A percentile compares a stretch with the other conserved stretches of the same genome.
phyloP scores from a whole-genome alignment of 148 eudicot genomes.

The Dianthus caryophyllus region DNA sequence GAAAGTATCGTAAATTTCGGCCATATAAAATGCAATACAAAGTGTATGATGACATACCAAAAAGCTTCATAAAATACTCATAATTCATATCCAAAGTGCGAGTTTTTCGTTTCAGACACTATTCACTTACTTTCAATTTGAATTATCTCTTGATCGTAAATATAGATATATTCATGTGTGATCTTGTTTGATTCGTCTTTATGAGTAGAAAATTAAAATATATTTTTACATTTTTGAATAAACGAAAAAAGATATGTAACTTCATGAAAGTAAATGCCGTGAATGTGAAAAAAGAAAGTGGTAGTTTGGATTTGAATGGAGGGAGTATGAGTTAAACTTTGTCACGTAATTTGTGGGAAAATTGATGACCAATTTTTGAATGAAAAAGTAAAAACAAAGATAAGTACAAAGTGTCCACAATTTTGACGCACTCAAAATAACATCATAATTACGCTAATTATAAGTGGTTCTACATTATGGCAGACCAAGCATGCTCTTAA shows the following conservation, averaged over 20 bases:
- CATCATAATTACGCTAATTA: not conserved
- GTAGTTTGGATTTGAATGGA: no score
- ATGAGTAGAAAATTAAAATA: no score
- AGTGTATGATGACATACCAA: not conserved
- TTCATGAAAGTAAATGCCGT: no score
- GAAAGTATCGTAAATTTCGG: not conserved
- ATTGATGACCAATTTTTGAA: not conserved
- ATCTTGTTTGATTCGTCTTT: no score
- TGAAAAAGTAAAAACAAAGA: not conserved
- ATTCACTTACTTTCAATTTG: no score
- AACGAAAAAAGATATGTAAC: no score
- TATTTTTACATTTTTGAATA: no score
- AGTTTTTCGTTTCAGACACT: no score
- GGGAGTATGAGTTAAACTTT: conserved; percentile 8
- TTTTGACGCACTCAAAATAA: not conserved
- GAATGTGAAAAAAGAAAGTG: no score
- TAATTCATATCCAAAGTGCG: no score
- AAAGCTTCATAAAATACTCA: not conserved
- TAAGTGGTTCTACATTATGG: not conserved
- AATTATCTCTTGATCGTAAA: no score
- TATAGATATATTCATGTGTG: no score
- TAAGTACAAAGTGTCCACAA: conserved; percentile 7
- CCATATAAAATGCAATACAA: not conserved
- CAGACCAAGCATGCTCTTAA: conserved; percentile 5
- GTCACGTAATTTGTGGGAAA: conserved; percentile 16